Base-by-base conservation (phyloP, 805 yeast genomes). In the Allodekkera sacchari region DNA sequence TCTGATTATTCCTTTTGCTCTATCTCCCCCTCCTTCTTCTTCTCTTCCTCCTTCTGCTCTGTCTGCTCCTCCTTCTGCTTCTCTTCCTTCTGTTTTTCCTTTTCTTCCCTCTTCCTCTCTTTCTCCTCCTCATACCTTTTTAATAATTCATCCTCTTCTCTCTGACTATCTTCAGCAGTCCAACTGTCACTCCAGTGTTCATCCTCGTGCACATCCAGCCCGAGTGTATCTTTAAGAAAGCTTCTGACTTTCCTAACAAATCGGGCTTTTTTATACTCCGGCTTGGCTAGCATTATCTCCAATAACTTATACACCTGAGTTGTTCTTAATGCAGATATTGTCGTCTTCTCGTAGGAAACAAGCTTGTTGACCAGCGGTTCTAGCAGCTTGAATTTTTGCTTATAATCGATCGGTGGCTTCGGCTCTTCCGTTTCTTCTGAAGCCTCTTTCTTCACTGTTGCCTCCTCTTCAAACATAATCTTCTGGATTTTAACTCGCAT, bases 1-100 rank as follows among this genome's bases (percentile, higher is more conserved):
- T 11, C n/a, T 20, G 10, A 8, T 8, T 20, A 20, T 20, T 20
- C 10, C 10, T 20, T 20, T 20, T 8, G 22, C n/a, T n/a, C n/a
- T n/a, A 34, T 17, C 18, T 32, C 26, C 14, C 13, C 17, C 25
- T 15, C 14, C 30, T 7, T 28, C 26, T 32, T 26, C 30, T 28
- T 13, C 18, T 16, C 30, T 22, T 22, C 45, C 52, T 27, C 44
- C 32, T 27, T 52, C 50, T 16, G 60, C 67, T 34, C 69, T 59
- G 42, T 95, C 69, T 39, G 74, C 44, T 28, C 30, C 15, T 22
- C n/a, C 23, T 15, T 70, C 61, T 48, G n/a, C 95, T 66, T 88
- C 32, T 59, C 43, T 12, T 63, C 62, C 61, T 77, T 72, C 70
- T 80, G 82, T 40, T 67, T 61, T 30, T 68, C 61, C 25, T 33